Evolutionary conservation across 108 stramenopile species (phyloP), one percentile per base, ranked within the genome.

Genomic region (Cylindrotheca fusiformis): DNA sequence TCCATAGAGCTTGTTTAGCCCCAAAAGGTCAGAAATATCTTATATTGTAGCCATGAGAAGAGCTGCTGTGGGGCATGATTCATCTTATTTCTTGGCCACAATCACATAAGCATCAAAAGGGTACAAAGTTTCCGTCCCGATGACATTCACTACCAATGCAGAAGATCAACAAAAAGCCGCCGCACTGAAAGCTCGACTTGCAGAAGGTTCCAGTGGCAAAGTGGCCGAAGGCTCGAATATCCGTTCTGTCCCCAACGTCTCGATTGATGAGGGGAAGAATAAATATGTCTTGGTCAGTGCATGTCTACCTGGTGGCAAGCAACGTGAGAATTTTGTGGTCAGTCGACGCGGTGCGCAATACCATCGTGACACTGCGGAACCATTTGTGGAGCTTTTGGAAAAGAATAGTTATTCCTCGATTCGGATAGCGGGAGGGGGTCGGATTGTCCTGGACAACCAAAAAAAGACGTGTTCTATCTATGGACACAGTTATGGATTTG

Each of bases 401-500:
- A 19, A 29, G 45, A 46, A 24, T 23, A 86, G 88, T 24, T 93
- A 86, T 44, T 52, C 28, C 12, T 63, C 79, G 19, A 86, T 93
- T 65, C 67, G 74, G 12, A 72, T 93, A n/a, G 33, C 57, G 14
- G 92, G 92, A 4, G 92, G 92, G 17, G 92, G 92, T 21, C 69
- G 92, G 17, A 84, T 93, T 59, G 46, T 57, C 1, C 62, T 76
- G 4, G 63, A 90, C 52, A 53, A 59, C 14, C 62, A 69, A 0
- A 70, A 71, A 8, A 78, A 77, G 32, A 82, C 69, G 21, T 75
- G 87, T 28, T 64, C 68, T 12, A 86, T 93, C 8, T 93, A 77
- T 75, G 92, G 92, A 41, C 86, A 82, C 46, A 71, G 68, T 22
- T 93, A 93, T 63, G 84, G 86, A 22, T 93, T 93, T 73, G 92